Evolutionary conservation across 371 early-diverging fungal species (phyloP).

Genomic region (Circinella minor): DNA sequence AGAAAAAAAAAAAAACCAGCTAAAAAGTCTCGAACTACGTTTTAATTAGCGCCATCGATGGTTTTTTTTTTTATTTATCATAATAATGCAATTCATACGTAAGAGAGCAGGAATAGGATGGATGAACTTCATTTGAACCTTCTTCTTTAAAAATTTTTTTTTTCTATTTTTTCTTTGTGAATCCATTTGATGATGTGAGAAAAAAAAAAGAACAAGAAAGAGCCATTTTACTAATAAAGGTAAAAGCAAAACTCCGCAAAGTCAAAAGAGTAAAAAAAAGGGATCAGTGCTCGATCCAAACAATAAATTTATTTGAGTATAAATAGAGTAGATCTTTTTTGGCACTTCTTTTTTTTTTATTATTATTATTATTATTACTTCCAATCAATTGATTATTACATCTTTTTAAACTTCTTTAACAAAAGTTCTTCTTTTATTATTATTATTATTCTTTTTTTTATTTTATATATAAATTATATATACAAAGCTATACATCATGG

Average conservation of each 20-base stretch:
- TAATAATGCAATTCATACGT: conserved; percentile 1
- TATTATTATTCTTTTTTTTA: not conserved
- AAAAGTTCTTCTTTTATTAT: not conserved
- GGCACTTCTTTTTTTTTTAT: not conserved
- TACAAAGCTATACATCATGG: conserved; percentile 19
- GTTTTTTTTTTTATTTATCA: not conserved
- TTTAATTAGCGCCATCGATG: conserved; percentile 5
- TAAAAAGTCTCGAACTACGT: conserved; percentile 3
- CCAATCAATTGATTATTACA: not conserved
- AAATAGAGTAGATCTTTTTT: conserved; percentile 3
- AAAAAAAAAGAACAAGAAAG: not conserved
- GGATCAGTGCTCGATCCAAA: conserved; percentile 5
- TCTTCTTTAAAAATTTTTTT: not conserved
- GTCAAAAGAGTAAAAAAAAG: not conserved
- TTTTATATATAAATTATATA: not conserved
- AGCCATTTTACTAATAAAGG: not conserved
- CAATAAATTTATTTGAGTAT: not conserved
- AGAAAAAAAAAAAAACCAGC: not conserved
- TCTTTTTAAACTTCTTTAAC: not conserved
- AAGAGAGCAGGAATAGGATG: not conserved
- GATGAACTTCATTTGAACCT: not conserved
- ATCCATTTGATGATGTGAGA: not conserved
- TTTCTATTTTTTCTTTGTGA: not conserved
- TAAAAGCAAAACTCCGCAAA: not conserved
- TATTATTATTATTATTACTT: no score